phyloP scores from a whole-genome alignment of 2,329 filamentous ascomycete species.

The Penicillium sp. region DNA sequence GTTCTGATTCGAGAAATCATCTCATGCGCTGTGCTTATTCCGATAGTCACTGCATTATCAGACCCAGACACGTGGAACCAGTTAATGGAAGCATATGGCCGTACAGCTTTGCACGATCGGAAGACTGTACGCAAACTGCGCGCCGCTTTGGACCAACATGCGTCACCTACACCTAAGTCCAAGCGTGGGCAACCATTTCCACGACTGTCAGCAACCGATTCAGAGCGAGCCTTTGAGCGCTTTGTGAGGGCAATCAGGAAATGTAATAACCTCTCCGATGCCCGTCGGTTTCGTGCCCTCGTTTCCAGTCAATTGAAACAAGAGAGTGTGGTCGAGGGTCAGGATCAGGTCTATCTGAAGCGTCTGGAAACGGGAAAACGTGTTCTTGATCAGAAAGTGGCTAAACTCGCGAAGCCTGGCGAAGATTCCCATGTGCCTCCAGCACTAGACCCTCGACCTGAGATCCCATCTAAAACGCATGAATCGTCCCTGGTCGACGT shows the following conservation, averaged over 20 bases:
- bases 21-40: conserved; percentile 80
- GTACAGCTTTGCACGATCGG: conserved; percentile 81
- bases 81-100: conserved; percentile 78
- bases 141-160: conserved; percentile 86
- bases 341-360: conserved; percentile 78
- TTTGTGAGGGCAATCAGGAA: conserved; percentile 85
- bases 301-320: conserved; percentile 84
- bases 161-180: conserved; percentile 64
- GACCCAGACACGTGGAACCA: conserved; percentile 98
- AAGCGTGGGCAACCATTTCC: conserved; percentile 63
- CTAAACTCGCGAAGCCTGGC: conserved; percentile 64
- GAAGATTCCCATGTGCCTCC: conserved; percentile 34
- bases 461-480: conserved; percentile 55
- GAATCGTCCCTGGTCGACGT: conserved; percentile 72
- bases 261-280: conserved; percentile 84
- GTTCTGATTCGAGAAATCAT: conserved; percentile 80
- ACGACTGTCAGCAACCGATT: conserved; percentile 69
- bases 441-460: conserved; percentile 25
- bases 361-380: conserved; percentile 84
- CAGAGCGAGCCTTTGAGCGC: conserved; percentile 84
- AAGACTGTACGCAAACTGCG: conserved; percentile 88
- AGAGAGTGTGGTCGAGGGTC: conserved; percentile 66
- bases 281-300: conserved; percentile 81
- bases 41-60: conserved; percentile 67
- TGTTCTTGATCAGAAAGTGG: conserved; percentile 79